These are phyloP conservation scores for Metschnikowia proteae DNA, from an alignment of 805 yeast genomes.

Conservation along the genomic window DNA sequence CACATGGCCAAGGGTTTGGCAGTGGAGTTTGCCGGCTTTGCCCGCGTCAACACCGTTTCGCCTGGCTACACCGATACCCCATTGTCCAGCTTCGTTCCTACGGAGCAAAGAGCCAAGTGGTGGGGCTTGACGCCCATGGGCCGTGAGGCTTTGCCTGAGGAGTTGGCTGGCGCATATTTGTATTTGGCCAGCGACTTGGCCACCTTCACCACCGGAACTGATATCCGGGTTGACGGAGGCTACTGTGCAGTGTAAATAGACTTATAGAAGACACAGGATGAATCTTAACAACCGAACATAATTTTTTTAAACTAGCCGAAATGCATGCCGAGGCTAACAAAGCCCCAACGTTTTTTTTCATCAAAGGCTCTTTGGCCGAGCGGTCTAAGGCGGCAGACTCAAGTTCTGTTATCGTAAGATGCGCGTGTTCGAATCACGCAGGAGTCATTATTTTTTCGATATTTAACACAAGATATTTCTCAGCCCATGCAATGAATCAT, in stretches of 20 bases:
- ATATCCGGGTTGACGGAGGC: slow-evolving; percentile 23
- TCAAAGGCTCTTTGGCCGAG: no score
- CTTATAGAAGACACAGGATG: background rate
- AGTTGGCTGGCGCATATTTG: slow-evolving; percentile 22
- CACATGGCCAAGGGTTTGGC: slow-evolving; percentile 23
- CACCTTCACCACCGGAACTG: slow-evolving; percentile 21
- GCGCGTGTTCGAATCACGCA: no score
- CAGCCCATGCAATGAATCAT: no score
- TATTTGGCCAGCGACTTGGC: slow-evolving; percentile 24
- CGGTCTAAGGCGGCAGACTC: no score
- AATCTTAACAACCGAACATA: no score
- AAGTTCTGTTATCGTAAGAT: no score
- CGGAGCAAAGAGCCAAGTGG: slow-evolving; percentile 21
- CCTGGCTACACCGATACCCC: slow-evolving; percentile 23
- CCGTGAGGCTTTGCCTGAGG: slow-evolving; percentile 22
- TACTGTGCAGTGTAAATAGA: slow-evolving; percentile 16
- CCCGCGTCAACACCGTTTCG: slow-evolving; percentile 21
- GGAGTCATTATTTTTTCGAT: no score
- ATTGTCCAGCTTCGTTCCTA: slow-evolving; percentile 20
- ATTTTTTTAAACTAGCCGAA: no score
- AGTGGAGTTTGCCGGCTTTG: slow-evolving; percentile 22
- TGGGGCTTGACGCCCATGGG: slow-evolving; percentile 24
- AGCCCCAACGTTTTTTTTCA: no score
- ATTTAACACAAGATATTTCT: no score
- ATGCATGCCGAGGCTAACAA: no score